Percentiles rank a stretch among this genome's conserved stretches.
These are phyloP conservation scores for Alternaria triticimaculans DNA, from an alignment of 2,329 filamentous ascomycete genomes.

Conservation along the genomic window DNA sequence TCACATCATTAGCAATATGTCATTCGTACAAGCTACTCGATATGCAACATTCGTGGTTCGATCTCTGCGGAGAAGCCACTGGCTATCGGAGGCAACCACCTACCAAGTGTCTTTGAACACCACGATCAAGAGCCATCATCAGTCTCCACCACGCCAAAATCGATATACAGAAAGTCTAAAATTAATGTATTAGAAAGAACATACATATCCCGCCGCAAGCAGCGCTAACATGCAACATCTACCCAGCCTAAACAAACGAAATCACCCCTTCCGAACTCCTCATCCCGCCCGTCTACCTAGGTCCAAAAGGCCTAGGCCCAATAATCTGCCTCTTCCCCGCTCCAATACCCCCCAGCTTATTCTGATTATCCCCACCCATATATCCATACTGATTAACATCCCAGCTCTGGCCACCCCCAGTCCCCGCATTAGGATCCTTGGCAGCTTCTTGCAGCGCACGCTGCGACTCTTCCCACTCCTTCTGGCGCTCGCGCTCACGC, in stretches of 20 bases:
- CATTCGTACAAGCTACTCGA: too few species aligned
- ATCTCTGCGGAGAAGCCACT: too few species aligned
- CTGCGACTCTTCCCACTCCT: slow-evolving; percentile 81
- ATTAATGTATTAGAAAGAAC: not conserved
- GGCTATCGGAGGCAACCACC: too few species aligned
- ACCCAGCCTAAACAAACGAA: not conserved
- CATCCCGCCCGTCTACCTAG: too few species aligned
- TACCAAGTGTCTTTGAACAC: too few species aligned
- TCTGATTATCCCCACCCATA: slow-evolving; percentile 77
- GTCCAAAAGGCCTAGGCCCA: slow-evolving; percentile 70
- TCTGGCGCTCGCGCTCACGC: slow-evolving; percentile 75
- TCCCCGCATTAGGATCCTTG: slow-evolving; percentile 64
- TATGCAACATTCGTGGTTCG: too few species aligned
- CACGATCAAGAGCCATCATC: too few species aligned
- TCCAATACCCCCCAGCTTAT: slow-evolving; percentile 63
- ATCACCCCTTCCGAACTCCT: not conserved
- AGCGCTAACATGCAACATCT: not conserved
- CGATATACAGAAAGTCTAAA: not conserved
- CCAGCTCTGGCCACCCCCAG: slow-evolving; percentile 74
- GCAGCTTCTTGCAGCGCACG: slow-evolving; percentile 65
- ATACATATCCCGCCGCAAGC: not conserved
- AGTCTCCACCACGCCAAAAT: too few species aligned
- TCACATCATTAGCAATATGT: too few species aligned
- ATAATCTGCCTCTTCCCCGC: slow-evolving; percentile 77
- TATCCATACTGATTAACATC: slow-evolving; percentile 80